phyloP scores from a whole-genome alignment of 108 stramenopile genomes.

The Skeletonema menzelii region DNA sequence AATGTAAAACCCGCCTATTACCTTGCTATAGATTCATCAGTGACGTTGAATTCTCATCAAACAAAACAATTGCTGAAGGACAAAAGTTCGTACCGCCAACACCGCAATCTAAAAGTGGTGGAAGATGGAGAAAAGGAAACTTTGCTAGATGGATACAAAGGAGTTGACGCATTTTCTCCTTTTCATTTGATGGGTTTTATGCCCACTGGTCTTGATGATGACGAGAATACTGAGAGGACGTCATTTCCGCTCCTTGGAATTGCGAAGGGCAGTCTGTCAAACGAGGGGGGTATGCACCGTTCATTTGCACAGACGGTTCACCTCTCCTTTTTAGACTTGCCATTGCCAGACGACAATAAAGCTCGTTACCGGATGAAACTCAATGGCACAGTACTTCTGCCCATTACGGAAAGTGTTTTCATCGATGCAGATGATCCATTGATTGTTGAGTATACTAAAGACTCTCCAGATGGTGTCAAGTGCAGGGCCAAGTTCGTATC shows the following conservation, averaged over 20 bases:
- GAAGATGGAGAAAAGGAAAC: not conserved
- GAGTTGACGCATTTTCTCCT: not conserved
- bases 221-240: not conserved
- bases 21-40: not conserved
- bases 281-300: conserved; percentile 41
- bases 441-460: conserved; percentile 15
- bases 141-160: not conserved
- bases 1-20: not conserved
- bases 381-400: conserved; percentile 34
- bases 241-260: conserved; percentile 13
- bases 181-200: not conserved
- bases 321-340: conserved; percentile 5
- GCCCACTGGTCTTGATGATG: not conserved
- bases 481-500: conserved; percentile 11
- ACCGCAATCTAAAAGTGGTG: not conserved
- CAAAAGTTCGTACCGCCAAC: not conserved
- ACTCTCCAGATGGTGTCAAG: conserved; percentile 3
- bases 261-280: conserved; percentile 15
- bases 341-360: not conserved
- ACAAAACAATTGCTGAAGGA: not conserved
- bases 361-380: conserved; percentile 3
- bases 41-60: not conserved
- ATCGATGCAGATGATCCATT: conserved; percentile 56
- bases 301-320: conserved; percentile 22
- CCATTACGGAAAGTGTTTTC: conserved; percentile 39